Conservation (phyloP, 2,329 filamentous ascomycete species). For the Cladophialophora immunda region DNA sequence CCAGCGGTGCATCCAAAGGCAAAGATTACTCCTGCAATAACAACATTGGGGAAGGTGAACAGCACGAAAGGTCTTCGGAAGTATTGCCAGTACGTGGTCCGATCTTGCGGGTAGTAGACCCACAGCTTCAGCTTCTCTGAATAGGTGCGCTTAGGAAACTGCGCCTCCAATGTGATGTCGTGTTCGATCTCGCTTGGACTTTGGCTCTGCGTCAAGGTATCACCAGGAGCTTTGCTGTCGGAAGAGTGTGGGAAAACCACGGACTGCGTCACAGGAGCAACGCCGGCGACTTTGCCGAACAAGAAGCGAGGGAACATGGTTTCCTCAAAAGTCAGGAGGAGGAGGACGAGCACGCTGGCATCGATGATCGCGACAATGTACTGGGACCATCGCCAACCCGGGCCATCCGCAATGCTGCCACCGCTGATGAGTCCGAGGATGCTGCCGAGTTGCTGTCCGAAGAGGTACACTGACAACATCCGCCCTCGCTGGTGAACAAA, state of each 20-base stretch:
- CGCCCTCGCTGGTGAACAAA: slow-evolving; percentile 59
- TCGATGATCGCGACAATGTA: slow-evolving; percentile 46
- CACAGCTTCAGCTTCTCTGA: slow-evolving; percentile 40
- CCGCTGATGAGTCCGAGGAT: slow-evolving; percentile 47
- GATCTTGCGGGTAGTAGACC: slow-evolving; percentile 43
- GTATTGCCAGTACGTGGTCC: slow-evolving; percentile 49
- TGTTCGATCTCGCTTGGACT: slow-evolving; percentile 35
- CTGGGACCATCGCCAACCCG: slow-evolving; percentile 49
- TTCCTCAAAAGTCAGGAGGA: slow-evolving; percentile 49
- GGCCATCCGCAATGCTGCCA: slow-evolving; percentile 44
- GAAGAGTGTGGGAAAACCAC: background rate
- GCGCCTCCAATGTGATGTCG: slow-evolving; percentile 36
- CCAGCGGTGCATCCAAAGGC: slow-evolving; percentile 53
- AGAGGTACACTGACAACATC: slow-evolving; percentile 61
- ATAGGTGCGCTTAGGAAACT: slow-evolving; percentile 41
- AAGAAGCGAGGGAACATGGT: slow-evolving; percentile 38
- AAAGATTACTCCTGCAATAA: slow-evolving; percentile 52
- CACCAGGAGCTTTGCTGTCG: slow-evolving; percentile 10
- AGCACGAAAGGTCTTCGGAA: slow-evolving; percentile 52
- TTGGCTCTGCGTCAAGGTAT: slow-evolving; percentile 16
- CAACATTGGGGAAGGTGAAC: slow-evolving; percentile 51
- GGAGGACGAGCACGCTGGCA: slow-evolving; percentile 43
- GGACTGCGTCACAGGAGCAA: slow-evolving; percentile 7
- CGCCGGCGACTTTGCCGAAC: slow-evolving; percentile 38
- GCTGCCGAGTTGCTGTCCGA: slow-evolving; percentile 49